phyloP scores from a whole-genome alignment of 495 filamentous ascomycete genomes.

The Aspergillus affinis region DNA sequence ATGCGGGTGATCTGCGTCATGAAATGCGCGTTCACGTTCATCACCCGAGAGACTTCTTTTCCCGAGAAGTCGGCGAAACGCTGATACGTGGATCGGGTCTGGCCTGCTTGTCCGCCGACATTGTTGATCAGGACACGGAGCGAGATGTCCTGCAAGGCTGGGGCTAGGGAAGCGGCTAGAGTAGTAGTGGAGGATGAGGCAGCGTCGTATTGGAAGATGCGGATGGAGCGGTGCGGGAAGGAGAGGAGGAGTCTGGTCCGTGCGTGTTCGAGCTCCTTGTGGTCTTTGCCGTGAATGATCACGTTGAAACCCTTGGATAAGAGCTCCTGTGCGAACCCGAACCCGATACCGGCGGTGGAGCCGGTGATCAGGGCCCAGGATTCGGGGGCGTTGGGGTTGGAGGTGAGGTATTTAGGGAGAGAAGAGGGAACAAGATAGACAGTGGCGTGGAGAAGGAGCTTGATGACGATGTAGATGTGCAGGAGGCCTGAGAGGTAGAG shows the following conservation, averaged over 20 bases:
- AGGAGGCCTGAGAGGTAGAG: neutral
- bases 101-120: neutral
- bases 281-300: slow-evolving; percentile 55
- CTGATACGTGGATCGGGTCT: neutral
- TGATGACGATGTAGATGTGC: neutral
- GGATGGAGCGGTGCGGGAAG: neutral
- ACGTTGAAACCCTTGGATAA: slow-evolving; percentile 57
- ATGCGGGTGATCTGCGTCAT: slow-evolving; percentile 42
- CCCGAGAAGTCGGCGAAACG: neutral
- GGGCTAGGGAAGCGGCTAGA: neutral
- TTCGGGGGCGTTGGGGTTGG: neutral
- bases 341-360: slow-evolving; percentile 60
- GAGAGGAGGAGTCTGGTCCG: neutral
- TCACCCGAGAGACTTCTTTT: slow-evolving; percentile 14
- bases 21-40: slow-evolving; percentile 42
- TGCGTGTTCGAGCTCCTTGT: neutral
- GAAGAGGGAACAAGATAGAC: neutral
- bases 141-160: neutral
- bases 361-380: slow-evolving; percentile 62
- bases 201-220: slow-evolving; percentile 1
- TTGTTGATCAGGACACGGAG: neutral
- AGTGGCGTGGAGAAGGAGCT: neutral
- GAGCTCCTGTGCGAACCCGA: slow-evolving; percentile 47
- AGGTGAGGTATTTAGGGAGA: neutral
- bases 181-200: neutral